Evolutionary conservation across 768 basidiomycete genomes (phyloP), one percentile per base, ranked within the genome.

Genomic region (Lenzites betulinus): DNA sequence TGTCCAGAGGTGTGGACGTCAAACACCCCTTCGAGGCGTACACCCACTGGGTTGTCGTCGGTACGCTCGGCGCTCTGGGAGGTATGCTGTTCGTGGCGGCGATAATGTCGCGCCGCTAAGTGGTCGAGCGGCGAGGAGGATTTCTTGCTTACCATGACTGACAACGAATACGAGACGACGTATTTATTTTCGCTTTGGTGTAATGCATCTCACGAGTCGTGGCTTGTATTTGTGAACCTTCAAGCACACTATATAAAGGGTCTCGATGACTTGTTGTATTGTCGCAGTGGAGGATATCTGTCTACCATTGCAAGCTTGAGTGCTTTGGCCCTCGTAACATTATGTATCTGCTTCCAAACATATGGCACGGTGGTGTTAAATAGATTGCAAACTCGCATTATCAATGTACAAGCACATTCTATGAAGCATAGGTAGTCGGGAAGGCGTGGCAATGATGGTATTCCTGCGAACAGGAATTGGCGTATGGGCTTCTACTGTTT

Each of bases 11-110:
- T 20, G 66, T 70, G 1, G 68, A 71, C 4, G 63, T 77, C 28
- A 70, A 72, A 18, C 72, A 74, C 48, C 81, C 75, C 12, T 87
- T 89, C 67, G 79, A 80, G 33, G 84, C 85, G 15, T 83, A 84
- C 62, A 83, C 83, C 39, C 81, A 80, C 36, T 86, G 87, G 83
- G 81, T 82, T 15, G 82, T 86, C 28, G 75, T 89, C 18, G 86
- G 86, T 18, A 79, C 81, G 4, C 65, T 89, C n/a, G 88, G 87
- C 2, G 87, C 81, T 2, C 70, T 90, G 16, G 84, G 76, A 1
- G 87, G 87, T 43, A 77, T 87, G 65, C 74, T 90, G 73, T 77
- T 83, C 52, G 83, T 81, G 49, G 80, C 83, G 7, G 71, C 79
- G 20, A n/a, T 71, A 9, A 50, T 75, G 13, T 57, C 67, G n/a